These are phyloP conservation scores for Beta corolliflora DNA, from an alignment of 179 eudicot species.

Conservation along the genomic window DNA sequence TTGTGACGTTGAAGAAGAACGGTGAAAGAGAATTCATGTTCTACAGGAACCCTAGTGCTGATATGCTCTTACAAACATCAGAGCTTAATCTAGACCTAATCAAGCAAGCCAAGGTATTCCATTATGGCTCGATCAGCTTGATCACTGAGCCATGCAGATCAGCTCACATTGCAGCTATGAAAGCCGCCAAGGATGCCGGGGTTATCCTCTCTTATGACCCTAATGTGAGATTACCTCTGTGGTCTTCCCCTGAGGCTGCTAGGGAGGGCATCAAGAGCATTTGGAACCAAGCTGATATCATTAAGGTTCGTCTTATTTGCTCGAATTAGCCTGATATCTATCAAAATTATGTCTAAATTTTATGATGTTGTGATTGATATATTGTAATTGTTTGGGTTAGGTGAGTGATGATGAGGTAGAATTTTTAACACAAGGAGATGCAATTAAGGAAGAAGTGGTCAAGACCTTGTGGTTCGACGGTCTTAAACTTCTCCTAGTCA, in stretches of 20 bases:
- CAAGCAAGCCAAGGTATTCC: conserved; percentile 49
- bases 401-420: conserved; percentile 59
- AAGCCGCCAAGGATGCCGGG: conserved; percentile 54
- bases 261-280: conserved; percentile 52
- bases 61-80: conserved; percentile 46
- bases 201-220: conserved; percentile 59
- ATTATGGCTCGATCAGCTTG: conserved; percentile 62
- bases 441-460: conserved; percentile 39
- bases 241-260: conserved; percentile 56
- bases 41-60: conserved; percentile 67
- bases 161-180: conserved; percentile 58
- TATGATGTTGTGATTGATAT: not conserved
- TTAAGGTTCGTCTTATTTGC: conserved; percentile 34
- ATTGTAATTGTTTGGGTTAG: not conserved
- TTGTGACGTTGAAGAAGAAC: conserved; percentile 46
- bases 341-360: too few relatives aligned
- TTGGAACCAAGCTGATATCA: conserved; percentile 60
- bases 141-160: conserved; percentile 56
- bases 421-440: conserved; percentile 43
- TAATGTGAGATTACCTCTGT: conserved; percentile 53
- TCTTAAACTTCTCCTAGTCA: conserved; percentile 48
- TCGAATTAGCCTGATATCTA: not conserved
- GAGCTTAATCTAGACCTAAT: conserved; percentile 49
- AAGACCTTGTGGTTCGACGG: conserved; percentile 43
- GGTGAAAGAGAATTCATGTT: conserved; percentile 70